phyloP scores from a whole-genome alignment of 2,329 filamentous ascomycete genomes.

The Whalleya microplaca region DNA sequence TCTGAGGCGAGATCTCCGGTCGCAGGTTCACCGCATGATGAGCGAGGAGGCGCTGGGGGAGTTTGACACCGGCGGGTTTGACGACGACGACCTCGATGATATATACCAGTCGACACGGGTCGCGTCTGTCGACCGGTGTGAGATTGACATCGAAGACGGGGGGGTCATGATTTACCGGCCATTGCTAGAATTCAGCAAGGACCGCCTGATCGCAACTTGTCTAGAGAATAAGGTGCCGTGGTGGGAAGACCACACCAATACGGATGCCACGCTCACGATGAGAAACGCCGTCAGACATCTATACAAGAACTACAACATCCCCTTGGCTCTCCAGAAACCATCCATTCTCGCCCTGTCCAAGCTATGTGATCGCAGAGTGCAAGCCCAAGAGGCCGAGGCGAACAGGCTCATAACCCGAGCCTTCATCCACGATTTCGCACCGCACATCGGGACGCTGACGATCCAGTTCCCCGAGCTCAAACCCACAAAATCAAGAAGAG shows the following conservation, averaged over 20 bases:
- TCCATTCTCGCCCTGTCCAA: constrained; percentile 65
- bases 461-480: constrained; percentile 48
- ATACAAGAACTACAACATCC: constrained; percentile 61
- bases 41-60: constrained; percentile 24
- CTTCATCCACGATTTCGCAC: constrained; percentile 51
- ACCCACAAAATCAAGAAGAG: constrained; percentile 21
- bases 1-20: constrained; percentile 33
- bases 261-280: constrained; percentile 73
- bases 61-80: neutral
- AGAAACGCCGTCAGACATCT: constrained; percentile 82
- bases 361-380: constrained; percentile 50
- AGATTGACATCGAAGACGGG: constrained; percentile 59
- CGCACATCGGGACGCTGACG: constrained; percentile 52
- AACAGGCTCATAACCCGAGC: constrained; percentile 55
- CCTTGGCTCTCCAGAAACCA: constrained; percentile 68
- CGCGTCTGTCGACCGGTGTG: constrained; percentile 14
- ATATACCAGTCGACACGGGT: constrained; percentile 6
- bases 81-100: too few species aligned
- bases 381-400: constrained; percentile 55
- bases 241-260: constrained; percentile 87
- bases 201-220: constrained; percentile 75
- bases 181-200: constrained; percentile 71
- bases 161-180: constrained; percentile 72
- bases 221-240: constrained; percentile 67
- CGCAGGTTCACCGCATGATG: constrained; percentile 23